phyloP scores from a whole-genome alignment of 768 basidiomycete genomes.

The Coprinellus aureogranulatus region DNA sequence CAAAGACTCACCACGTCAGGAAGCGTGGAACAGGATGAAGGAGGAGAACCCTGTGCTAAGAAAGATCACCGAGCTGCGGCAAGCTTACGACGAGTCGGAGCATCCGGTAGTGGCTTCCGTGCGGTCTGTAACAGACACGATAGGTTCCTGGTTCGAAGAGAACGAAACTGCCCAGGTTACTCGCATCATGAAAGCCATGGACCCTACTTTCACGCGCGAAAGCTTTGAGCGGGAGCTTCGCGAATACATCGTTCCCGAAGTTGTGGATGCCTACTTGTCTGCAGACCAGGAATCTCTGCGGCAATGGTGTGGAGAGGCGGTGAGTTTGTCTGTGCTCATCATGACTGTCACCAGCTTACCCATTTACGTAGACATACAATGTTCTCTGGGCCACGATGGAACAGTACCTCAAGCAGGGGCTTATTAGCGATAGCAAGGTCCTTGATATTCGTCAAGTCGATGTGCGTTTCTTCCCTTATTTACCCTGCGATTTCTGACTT shows the following conservation, averaged over 20 bases:
- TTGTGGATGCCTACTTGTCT: slow-evolving; percentile 92
- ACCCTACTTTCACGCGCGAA: slow-evolving; percentile 85
- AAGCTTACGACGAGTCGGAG: slow-evolving; percentile 88
- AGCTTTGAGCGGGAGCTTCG: slow-evolving; percentile 84
- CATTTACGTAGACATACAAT: slow-evolving; percentile 74
- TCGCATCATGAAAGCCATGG: slow-evolving; percentile 80
- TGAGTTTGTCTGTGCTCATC: slow-evolving; percentile 42
- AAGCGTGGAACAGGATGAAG: slow-evolving; percentile 79
- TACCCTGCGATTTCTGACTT: background rate
- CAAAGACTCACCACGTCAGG: slow-evolving; percentile 74
- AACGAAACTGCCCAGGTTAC: slow-evolving; percentile 97
- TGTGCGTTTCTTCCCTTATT: slow-evolving; percentile 44
- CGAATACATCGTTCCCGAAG: slow-evolving; percentile 97
- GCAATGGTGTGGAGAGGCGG: slow-evolving; percentile 95
- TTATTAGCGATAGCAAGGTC: slow-evolving; percentile 89
- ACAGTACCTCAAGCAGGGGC: slow-evolving; percentile 84
- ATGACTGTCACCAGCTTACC: slow-evolving; percentile 7
- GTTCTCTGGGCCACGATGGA: slow-evolving; percentile 99
- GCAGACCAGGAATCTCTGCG: slow-evolving; percentile 84
- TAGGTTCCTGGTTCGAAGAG: slow-evolving; percentile 93
- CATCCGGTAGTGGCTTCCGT: slow-evolving; percentile 80
- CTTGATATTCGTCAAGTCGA: slow-evolving; percentile 98
- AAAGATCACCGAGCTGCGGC: slow-evolving; percentile 53
- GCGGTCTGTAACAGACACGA: slow-evolving; percentile 77
- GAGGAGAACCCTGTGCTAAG: slow-evolving; percentile 76